phyloP scores from a whole-genome alignment of 306 rosid species.

The Lupinus albus region DNA sequence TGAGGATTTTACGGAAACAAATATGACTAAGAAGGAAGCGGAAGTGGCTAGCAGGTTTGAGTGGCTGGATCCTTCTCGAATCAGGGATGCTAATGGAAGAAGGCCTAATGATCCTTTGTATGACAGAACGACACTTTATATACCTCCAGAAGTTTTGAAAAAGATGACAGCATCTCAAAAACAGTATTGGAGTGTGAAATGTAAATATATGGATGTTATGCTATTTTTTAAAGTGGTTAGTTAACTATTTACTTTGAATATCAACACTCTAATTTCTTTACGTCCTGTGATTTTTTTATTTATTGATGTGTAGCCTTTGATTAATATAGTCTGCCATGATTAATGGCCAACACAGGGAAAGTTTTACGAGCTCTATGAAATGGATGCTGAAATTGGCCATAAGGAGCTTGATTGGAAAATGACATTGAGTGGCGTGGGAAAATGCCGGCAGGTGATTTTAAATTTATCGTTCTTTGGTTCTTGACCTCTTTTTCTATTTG shows the following conservation, averaged over 20 bases:
- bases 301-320: constrained; percentile 10
- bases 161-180: constrained; percentile 92
- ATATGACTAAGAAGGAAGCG: constrained; percentile 51
- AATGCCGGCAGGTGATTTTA: constrained; percentile 86
- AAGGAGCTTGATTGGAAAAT: constrained; percentile 99
- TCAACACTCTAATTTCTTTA: constrained; percentile 7
- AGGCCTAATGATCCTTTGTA: constrained; percentile 69
- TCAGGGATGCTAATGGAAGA: constrained; percentile 77
- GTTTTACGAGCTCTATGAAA: constrained; percentile 93
- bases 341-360: constrained; percentile 66
- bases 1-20: constrained; percentile 46
- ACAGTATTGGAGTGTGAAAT: constrained; percentile 91
- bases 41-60: constrained; percentile 78
- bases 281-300: not conserved
- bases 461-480: constrained; percentile 3
- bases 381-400: constrained; percentile 96
- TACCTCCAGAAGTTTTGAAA: constrained; percentile 77
- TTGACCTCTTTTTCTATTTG: constrained; percentile 18
- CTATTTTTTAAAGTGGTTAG: constrained; percentile 97
- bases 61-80: constrained; percentile 85
- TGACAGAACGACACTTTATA: constrained; percentile 66
- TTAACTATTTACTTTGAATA: constrained; percentile 38
- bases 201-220: constrained; percentile 89
- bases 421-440: constrained; percentile 93
- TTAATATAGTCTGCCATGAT: constrained; percentile 33